Percentiles rank a stretch among this genome's conserved stretches.
These are phyloP conservation scores for Fusarium bactridioides DNA, from an alignment of 2,329 filamentous ascomycete species.

Conservation along the genomic window DNA sequence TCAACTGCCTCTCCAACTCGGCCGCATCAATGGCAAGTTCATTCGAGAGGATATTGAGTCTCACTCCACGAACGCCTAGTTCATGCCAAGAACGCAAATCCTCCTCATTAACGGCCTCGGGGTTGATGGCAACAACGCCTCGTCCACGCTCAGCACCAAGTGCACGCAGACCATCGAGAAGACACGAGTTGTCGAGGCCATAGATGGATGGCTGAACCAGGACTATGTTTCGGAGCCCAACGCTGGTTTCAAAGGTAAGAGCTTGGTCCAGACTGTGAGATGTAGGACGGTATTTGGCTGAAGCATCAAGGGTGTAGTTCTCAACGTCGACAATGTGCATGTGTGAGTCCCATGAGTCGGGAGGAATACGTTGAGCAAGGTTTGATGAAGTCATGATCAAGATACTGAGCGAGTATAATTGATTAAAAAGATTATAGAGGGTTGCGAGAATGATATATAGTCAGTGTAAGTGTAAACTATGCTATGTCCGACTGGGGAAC, in stretches of 20 bases:
- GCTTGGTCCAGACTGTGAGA: constrained; percentile 60
- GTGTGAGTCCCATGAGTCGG: constrained; percentile 66
- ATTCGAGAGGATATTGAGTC: constrained; percentile 66
- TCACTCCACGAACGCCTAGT: constrained; percentile 65
- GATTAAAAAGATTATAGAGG: neutral
- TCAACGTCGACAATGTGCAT: constrained; percentile 68
- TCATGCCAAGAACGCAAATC: constrained; percentile 61
- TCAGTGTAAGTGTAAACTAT: neutral
- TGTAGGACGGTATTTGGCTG: constrained; percentile 60
- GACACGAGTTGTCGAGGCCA: constrained; percentile 65
- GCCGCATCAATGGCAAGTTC: constrained; percentile 50
- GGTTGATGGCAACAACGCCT: constrained; percentile 65
- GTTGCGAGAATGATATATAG: neutral
- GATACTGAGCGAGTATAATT: neutral
- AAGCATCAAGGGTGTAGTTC: constrained; percentile 56
- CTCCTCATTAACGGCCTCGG: constrained; percentile 46
- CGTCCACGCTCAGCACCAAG: constrained; percentile 60
- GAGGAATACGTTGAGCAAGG: constrained; percentile 46
- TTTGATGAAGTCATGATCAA: constrained; percentile 3
- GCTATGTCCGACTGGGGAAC: neutral
- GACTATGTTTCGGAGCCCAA: constrained; percentile 64
- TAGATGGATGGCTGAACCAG: constrained; percentile 70
- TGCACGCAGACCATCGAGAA: constrained; percentile 60
- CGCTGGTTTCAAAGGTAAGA: constrained; percentile 56
- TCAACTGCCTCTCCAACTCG: constrained; percentile 53